Conservation (phyloP, 495 filamentous ascomycete genomes). For the Aspergillus homomorphus region DNA sequence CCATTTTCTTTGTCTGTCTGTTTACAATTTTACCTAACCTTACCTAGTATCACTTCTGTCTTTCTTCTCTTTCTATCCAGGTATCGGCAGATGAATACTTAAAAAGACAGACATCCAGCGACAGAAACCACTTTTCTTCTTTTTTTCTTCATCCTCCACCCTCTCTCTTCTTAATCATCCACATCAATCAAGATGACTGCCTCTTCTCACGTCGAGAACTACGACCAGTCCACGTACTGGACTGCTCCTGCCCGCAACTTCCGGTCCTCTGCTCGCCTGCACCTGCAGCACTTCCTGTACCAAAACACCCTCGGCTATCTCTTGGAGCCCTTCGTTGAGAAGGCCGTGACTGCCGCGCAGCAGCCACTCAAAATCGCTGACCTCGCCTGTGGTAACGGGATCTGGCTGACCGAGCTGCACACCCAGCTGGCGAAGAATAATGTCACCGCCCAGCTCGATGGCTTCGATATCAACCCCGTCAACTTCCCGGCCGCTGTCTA, state of each 20-base stretch:
- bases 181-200: no score
- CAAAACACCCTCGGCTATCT: slow-evolving; percentile 4
- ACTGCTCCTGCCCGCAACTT: not conserved
- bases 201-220: not conserved
- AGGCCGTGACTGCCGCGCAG: not conserved
- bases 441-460: not conserved
- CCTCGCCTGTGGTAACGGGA: not conserved
- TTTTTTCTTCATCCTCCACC: no score
- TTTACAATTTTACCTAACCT: no score
- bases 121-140: no score
- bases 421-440: not conserved
- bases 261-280: not conserved
- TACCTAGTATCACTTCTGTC: no score
- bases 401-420: slow-evolving; percentile 3
- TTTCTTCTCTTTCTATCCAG: no score
- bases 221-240: slow-evolving; percentile 4
- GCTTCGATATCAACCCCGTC: slow-evolving; percentile 2
- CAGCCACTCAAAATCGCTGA: slow-evolving; percentile 1
- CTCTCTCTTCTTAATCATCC: no score
- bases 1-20: no score
- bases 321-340: not conserved
- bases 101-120: no score
- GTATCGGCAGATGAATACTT: no score
- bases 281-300: slow-evolving; percentile 2
- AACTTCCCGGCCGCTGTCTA: not conserved